Percentiles rank a stretch among this genome's conserved stretches.
These are phyloP conservation scores for Acanthamoeba lenticulata DNA, from an alignment of 208 protist species.

Conservation along the genomic window DNA sequence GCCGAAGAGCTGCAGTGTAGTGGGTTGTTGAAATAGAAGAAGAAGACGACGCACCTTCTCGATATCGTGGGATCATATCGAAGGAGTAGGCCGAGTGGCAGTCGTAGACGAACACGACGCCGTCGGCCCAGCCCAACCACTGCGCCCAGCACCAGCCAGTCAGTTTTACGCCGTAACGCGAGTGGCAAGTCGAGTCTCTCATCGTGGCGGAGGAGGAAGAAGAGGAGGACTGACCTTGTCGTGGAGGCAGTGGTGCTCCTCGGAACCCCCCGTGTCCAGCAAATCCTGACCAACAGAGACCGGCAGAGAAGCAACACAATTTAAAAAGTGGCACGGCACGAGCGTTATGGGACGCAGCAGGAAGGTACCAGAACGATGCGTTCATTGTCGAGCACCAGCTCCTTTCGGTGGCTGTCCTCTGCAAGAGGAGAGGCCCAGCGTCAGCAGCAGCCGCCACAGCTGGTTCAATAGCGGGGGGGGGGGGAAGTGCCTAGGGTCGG, in stretches of 20 bases:
- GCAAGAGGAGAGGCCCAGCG: background rate
- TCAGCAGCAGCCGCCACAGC: background rate
- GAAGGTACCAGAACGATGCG: background rate
- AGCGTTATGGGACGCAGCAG: background rate
- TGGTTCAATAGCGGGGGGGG: background rate
- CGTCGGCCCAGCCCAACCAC: slow-evolving; percentile 49
- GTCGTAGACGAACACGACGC: slow-evolving; percentile 41
- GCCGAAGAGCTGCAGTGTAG: background rate
- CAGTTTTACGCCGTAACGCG: too few relatives aligned
- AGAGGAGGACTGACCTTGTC: background rate
- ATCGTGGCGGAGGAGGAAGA: background rate
- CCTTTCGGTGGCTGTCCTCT: slow-evolving; percentile 53
- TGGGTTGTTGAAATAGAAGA: background rate
- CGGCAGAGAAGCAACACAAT: background rate
- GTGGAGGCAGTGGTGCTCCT: slow-evolving; percentile 43
- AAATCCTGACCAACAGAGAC: background rate
- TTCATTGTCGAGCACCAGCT: background rate
- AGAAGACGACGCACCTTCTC: background rate
- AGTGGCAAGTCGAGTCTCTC: background rate
- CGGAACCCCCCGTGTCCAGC: slow-evolving; percentile 22
- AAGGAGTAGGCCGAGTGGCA: slow-evolving; percentile 43
- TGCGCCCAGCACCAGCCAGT: background rate
- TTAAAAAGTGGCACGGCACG: background rate
- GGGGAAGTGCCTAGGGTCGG: background rate
- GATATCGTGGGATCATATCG: slow-evolving; percentile 43